Evolutionary conservation across 805 yeast genomes (phyloP), one percentile per base, ranked within the genome.

Genomic region (Candida cerambycidarum): DNA sequence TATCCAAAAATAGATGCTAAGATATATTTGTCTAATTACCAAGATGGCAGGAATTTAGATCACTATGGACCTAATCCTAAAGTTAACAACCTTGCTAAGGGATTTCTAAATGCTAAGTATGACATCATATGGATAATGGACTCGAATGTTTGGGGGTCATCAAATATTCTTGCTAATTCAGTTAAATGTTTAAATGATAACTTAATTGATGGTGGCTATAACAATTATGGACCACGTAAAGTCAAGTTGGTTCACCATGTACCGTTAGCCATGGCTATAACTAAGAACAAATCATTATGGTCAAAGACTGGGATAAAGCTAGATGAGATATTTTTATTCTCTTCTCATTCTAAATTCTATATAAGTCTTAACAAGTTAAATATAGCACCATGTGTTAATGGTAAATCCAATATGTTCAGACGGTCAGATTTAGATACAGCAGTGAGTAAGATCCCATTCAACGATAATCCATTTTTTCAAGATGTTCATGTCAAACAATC

Each of bases 301-400:
- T 32, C 37, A 11, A 61, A 59, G 38, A 50, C 59, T 42, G 95
- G 95, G 9, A 79, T 89, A 9, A 70, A 75, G 51, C 67, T 88
- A 32, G 97, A 89, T 63, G 95, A 89, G 61, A 82, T 87, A 86
- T 89, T 88, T 58, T 65, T 89, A 54, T 72, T 83, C 39, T 83
- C 96, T 0, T 79, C 95, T 1, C 97, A 89, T 64, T 80, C 90
- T 40, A 87, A 87, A 63, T 88, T 89, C 59, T 89, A 89, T 59
- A 80, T 82, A 5, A 82, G 88, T 24, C 79, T 89, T 56, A 89
- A 89, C 58, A 79, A 80, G 46, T 65, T 83, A 8, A 77, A 83
- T 4, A 62, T 86, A 25, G 95, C 95, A 0, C 95, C 96, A 0
- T 89, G 97, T 62, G 93, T 89, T 32, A 89, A 85, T 69, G 97